Percentiles rank a stretch among this genome's conserved stretches.
These are phyloP conservation scores for Saccharomycopsis selenospora DNA, from an alignment of 805 yeast species.

Conservation along the genomic window DNA sequence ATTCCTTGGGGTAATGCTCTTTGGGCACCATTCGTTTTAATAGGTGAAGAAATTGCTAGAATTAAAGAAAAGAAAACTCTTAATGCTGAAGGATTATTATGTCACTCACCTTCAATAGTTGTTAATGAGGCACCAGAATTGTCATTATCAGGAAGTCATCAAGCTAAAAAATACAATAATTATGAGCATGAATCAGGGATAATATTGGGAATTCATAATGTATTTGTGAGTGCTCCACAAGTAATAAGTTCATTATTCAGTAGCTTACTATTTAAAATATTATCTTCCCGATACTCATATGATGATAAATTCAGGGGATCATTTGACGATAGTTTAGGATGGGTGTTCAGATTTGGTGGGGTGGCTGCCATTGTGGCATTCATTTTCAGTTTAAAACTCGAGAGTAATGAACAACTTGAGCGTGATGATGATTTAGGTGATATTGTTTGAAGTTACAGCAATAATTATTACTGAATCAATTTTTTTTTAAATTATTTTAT, in stretches of 20 bases:
- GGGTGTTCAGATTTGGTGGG: conserved; percentile 55
- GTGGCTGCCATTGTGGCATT: conserved; percentile 42
- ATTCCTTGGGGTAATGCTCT: conserved; percentile 59
- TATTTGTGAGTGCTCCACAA: conserved; percentile 53
- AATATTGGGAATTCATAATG: conserved; percentile 49
- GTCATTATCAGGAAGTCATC: not conserved
- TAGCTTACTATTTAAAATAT: conserved; percentile 37
- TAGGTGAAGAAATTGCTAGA: conserved; percentile 49
- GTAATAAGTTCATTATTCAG: conserved; percentile 44
- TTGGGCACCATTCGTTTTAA: conserved; percentile 61
- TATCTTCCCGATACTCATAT: conserved; percentile 24
- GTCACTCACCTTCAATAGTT: not conserved
- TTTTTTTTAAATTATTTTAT: no score
- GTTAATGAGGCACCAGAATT: not conserved
- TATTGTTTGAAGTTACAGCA: not conserved
- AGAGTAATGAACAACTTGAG: conserved; percentile 33
- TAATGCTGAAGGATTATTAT: conserved; percentile 15
- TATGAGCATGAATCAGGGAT: conserved; percentile 52
- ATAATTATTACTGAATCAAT: no score
- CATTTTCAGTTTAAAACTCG: conserved; percentile 35
- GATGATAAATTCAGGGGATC: conserved; percentile 22
- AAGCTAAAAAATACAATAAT: conserved; percentile 29
- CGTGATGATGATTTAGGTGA: conserved; percentile 29
- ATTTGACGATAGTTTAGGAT: conserved; percentile 40
- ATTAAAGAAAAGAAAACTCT: conserved; percentile 40